Conservation (phyloP, 345 rosid species). For the Ceriops tagal region DNA sequence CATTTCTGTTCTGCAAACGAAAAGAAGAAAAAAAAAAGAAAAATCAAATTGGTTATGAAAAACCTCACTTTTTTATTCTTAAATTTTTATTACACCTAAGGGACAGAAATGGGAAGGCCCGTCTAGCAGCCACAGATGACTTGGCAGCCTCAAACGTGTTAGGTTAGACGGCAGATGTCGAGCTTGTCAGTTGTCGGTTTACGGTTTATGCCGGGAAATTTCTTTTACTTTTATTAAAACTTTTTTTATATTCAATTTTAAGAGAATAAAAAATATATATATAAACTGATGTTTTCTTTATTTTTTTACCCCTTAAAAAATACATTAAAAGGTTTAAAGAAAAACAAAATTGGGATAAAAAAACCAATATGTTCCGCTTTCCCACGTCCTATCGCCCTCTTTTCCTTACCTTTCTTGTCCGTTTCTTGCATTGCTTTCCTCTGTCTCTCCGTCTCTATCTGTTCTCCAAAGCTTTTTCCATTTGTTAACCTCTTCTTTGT, state of each 20-base stretch:
- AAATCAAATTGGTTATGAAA: no score
- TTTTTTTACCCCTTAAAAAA: no score
- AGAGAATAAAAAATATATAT: background rate
- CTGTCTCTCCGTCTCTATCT: background rate
- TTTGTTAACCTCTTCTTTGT: background rate
- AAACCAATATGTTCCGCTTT: background rate
- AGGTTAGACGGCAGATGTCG: conserved; percentile 10
- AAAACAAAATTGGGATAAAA: no score
- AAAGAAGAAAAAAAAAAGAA: no score
- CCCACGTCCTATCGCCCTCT: background rate
- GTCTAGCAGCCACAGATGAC: background rate
- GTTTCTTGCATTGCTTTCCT: background rate
- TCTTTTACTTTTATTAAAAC: no score
- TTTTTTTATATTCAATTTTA: no score
- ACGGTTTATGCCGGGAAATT: no score
- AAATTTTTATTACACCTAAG: no score
- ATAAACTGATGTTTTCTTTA: background rate
- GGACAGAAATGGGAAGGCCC: conserved; percentile 1
- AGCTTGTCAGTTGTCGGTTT: conserved; percentile 9
- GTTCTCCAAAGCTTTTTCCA: background rate
- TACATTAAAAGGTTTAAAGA: no score
- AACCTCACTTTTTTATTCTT: background rate
- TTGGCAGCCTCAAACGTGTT: conserved; percentile 4
- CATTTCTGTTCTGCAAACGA: no score
- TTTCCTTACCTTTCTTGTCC: background rate